Percentiles rank a stretch among this genome's conserved stretches.
These are phyloP conservation scores for Neofusicoccum kwambonambiense DNA, from an alignment of 2,329 filamentous ascomycete species.

Conservation along the genomic window DNA sequence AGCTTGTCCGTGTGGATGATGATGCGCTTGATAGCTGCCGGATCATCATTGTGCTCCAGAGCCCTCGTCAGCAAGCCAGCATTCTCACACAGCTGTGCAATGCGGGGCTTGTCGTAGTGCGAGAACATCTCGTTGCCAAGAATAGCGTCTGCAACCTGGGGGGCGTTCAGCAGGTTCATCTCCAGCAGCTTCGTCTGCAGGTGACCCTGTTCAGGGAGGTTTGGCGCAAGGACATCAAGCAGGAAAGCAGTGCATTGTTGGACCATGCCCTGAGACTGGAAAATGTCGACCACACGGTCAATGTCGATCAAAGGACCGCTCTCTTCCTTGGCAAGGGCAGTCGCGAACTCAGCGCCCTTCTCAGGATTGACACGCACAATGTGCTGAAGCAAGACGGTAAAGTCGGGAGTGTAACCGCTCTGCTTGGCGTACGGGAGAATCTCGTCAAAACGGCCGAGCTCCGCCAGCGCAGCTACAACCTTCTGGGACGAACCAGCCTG, in stretches of 20 bases:
- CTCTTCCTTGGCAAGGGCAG: slow-evolving; percentile 86
- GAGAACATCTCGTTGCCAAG: slow-evolving; percentile 98
- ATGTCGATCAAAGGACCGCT: slow-evolving; percentile 85
- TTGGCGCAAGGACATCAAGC: slow-evolving; percentile 90
- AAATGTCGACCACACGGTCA: slow-evolving; percentile 93
- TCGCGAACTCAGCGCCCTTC: slow-evolving; percentile 92
- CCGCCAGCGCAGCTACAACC: slow-evolving; percentile 90
- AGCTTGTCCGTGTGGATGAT: slow-evolving; percentile 84
- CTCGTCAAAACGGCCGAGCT: slow-evolving; percentile 95
- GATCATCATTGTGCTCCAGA: slow-evolving; percentile 91
- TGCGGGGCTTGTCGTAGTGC: slow-evolving; percentile 87
- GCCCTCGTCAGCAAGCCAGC: slow-evolving; percentile 72
- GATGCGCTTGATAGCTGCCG: slow-evolving; percentile 84
- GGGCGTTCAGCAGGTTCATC: slow-evolving; percentile 96
- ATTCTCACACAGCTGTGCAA: slow-evolving; percentile 89
- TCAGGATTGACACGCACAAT: slow-evolving; percentile 89
- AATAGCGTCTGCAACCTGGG: slow-evolving; percentile 96
- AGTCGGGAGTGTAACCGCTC: slow-evolving; percentile 90
- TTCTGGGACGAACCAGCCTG: slow-evolving; percentile 90
- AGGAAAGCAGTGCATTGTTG: slow-evolving; percentile 98
- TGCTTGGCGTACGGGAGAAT: slow-evolving; percentile 89
- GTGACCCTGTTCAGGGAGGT: slow-evolving; percentile 88
- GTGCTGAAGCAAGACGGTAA: slow-evolving; percentile 86
- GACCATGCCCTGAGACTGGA: slow-evolving; percentile 96
- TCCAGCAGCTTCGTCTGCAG: slow-evolving; percentile 93